Base-by-base conservation (phyloP, 371 early-diverging fungal species). In the Apophysomyces ossiformis region DNA sequence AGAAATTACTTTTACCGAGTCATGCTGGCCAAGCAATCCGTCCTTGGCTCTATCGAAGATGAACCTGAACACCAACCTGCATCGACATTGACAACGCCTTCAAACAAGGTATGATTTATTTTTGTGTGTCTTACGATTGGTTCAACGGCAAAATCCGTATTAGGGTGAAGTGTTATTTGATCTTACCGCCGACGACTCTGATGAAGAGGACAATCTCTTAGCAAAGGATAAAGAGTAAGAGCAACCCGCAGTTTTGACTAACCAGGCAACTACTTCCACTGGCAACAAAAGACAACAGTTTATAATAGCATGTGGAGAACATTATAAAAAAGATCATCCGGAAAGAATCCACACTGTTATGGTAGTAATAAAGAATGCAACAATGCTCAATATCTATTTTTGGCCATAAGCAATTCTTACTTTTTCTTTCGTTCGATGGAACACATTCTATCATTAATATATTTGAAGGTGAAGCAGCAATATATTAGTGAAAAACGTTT, bases 1-100 rank as follows among this genome's bases (percentile, higher is more conserved):
- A 73, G 79, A 62, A 92, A 91, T 61, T 92, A 92, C 64, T 92
- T 92, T 72, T 91, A 92, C 70, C 82, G 91, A n/a, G 88, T 91
- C 0, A 84, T 85, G 4, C 69, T 87, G 39, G 69, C 86, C 37
- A 89, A 89, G 57, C 88, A 89, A 58, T 69, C 83, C 7, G 74
- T 77, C 5, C 63, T 85, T 18, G 69, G 62, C 21, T 58, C 66
- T 7, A 58, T 63, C 5, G 63, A 65, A 44, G 46, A 61, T 57
- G 63, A 67, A 21, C 54, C 21, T 8, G 21, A 16, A 8, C 65
- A 2, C 32, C 2, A 26, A 26, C 32, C 32, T 26, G 32, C 32
- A 26, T 26, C 32, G 32, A 26, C 32, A 26, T 26, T 3, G 1
- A 26, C 32, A 26, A 26, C 2, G 32, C 32, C 32, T 26, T 26